Conservation (phyloP, 148 eudicot genomes). For the Chenopodium formosanum region DNA sequence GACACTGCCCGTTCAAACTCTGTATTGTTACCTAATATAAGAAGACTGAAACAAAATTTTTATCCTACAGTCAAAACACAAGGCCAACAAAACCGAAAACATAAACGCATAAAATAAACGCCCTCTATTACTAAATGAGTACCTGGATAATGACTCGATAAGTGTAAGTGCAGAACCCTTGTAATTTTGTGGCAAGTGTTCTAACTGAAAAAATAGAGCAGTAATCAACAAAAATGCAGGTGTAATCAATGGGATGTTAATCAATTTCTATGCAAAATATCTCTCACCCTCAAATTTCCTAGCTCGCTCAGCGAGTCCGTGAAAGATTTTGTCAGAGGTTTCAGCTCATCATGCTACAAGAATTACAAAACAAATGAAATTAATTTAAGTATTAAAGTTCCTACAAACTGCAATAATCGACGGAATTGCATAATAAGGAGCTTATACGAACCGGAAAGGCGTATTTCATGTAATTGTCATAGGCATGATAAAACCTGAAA, state of each 20-base stretch:
- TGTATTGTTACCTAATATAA: constrained; percentile 77
- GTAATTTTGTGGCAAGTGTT: constrained; percentile 76
- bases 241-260: neutral
- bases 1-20: constrained; percentile 80
- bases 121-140: neutral
- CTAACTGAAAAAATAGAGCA: constrained; percentile 52
- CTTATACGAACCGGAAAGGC: constrained; percentile 88
- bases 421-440: constrained; percentile 2
- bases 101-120: neutral
- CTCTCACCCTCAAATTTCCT: constrained; percentile 76
- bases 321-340: constrained; percentile 80
- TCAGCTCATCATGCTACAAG: constrained; percentile 92
- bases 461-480: constrained; percentile 84
- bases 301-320: constrained; percentile 90
- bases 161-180: constrained; percentile 95
- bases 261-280: constrained; percentile 12
- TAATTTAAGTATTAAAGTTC: neutral
- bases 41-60: constrained; percentile 54
- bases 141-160: constrained; percentile 95
- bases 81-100: neutral
- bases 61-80: constrained; percentile 11
- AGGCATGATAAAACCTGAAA: constrained; percentile 98
- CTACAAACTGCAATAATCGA: neutral
- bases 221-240: constrained; percentile 8
- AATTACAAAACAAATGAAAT: constrained; percentile 6